Percentiles rank a stretch among this genome's conserved stretches.
These are phyloP conservation scores for Aegilops umbellulata DNA, from an alignment of 176 grass and related monocot species.

Conservation along the genomic window DNA sequence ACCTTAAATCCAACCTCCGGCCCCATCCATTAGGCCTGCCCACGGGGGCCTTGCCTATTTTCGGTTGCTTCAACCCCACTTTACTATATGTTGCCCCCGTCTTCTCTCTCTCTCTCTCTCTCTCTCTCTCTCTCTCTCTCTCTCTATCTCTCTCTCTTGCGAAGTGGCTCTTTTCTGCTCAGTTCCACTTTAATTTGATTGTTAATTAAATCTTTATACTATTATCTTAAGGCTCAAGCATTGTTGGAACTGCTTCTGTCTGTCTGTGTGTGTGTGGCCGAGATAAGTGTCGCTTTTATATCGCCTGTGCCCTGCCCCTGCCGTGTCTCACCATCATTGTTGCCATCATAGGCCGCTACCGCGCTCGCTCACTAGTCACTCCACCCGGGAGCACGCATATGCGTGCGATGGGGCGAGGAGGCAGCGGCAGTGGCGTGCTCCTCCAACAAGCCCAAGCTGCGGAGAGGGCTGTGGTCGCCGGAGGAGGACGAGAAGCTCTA, in stretches of 20 bases:
- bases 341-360: conserved; percentile 42
- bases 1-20: conserved; percentile 25
- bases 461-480: conserved; percentile 86
- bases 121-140: too few species aligned
- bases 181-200: conserved; percentile 37
- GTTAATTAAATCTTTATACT: background rate
- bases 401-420: conserved; percentile 41
- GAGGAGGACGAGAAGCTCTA: conserved; percentile 98
- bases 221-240: conserved; percentile 55
- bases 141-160: too few species aligned
- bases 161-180: background rate
- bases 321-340: conserved; percentile 42
- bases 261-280: background rate
- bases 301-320: background rate
- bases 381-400: background rate
- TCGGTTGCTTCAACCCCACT: conserved; percentile 83
- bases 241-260: conserved; percentile 34
- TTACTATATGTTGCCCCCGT: conserved; percentile 10
- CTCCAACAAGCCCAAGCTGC: conserved; percentile 61
- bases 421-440: background rate
- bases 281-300: conserved; percentile 48
- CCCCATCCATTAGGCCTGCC: conserved; percentile 30
- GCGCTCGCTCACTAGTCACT: background rate
- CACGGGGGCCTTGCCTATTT: conserved; percentile 32
- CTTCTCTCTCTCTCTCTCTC: too few species aligned